phyloP scores from a whole-genome alignment of 2,329 filamentous ascomycete species.

The Aspergillus arachidicola region DNA sequence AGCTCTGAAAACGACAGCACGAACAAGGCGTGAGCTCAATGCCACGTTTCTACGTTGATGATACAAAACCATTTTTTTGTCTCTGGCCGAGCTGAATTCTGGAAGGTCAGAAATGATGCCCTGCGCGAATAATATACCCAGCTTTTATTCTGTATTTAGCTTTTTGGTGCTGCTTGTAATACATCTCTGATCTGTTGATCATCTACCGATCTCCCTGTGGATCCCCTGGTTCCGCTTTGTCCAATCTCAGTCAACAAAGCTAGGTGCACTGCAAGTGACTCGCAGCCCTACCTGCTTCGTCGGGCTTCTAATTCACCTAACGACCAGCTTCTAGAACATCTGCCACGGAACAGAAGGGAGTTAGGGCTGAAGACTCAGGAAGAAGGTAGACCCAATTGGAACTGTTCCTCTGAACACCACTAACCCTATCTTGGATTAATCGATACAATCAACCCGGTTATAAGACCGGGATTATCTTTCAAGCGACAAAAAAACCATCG shows the following conservation, averaged over 20 bases:
- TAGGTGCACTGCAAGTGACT: background rate
- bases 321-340: background rate
- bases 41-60: background rate
- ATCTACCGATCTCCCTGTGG: too few relatives aligned
- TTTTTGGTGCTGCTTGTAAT: background rate
- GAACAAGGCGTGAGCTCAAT: constrained; percentile 10
- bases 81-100: background rate
- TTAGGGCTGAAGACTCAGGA: background rate
- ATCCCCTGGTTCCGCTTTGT: background rate
- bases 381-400: background rate
- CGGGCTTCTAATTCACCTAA: background rate
- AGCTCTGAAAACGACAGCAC: constrained; percentile 23
- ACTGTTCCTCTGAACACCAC: background rate
- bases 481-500: background rate
- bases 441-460: background rate
- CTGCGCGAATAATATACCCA: constrained; percentile 2
- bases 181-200: background rate
- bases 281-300: background rate
- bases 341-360: background rate
- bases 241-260: background rate
- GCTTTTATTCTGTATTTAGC: background rate
- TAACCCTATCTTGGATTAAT: background rate
- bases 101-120: background rate
- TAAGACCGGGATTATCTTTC: background rate
- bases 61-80: background rate